Percentiles rank a stretch among this genome's conserved stretches.
Conservation (phyloP, 1,284 basidiomycete species). For the Marasmius sp. region DNA sequence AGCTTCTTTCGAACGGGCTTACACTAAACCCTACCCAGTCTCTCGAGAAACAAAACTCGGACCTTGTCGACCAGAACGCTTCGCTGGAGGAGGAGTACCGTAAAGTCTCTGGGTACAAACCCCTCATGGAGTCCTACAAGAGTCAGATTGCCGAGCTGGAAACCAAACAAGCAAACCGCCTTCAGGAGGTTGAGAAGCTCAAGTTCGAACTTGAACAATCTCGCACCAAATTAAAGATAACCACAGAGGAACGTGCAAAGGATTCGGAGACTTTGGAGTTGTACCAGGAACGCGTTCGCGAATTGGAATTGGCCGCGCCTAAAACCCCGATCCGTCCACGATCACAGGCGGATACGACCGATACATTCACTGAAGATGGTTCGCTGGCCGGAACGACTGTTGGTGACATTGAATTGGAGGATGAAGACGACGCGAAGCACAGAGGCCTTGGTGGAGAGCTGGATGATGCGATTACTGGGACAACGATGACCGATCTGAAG, state of each 20-base stretch:
- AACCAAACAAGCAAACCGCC: constrained; percentile 60
- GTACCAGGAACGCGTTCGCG: constrained; percentile 89
- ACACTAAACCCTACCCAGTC: constrained; percentile 43
- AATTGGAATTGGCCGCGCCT: constrained; percentile 75
- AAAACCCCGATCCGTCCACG: constrained; percentile 27
- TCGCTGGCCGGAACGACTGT: constrained; percentile 23
- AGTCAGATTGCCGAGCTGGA: constrained; percentile 84
- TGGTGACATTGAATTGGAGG: constrained; percentile 39
- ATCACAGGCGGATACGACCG: not conserved
- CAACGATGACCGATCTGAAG: constrained; percentile 90
- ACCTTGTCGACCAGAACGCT: constrained; percentile 89
- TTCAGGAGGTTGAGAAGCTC: constrained; percentile 71
- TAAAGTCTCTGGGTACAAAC: constrained; percentile 84
- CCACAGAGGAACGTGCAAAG: constrained; percentile 69
- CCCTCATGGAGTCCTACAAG: constrained; percentile 92
- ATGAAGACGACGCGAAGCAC: constrained; percentile 44
- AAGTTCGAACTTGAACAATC: constrained; percentile 79
- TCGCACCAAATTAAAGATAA: constrained; percentile 66
- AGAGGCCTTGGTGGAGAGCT: constrained; percentile 80
- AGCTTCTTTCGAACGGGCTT: not conserved
- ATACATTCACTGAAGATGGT: constrained; percentile 6
- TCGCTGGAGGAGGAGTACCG: constrained; percentile 88
- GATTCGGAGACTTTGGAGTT: constrained; percentile 86
- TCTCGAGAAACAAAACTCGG: constrained; percentile 90
- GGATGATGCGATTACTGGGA: constrained; percentile 81